Evolutionary conservation across 495 filamentous ascomycete species (phyloP).

Genomic region (Neurospora africana): DNA sequence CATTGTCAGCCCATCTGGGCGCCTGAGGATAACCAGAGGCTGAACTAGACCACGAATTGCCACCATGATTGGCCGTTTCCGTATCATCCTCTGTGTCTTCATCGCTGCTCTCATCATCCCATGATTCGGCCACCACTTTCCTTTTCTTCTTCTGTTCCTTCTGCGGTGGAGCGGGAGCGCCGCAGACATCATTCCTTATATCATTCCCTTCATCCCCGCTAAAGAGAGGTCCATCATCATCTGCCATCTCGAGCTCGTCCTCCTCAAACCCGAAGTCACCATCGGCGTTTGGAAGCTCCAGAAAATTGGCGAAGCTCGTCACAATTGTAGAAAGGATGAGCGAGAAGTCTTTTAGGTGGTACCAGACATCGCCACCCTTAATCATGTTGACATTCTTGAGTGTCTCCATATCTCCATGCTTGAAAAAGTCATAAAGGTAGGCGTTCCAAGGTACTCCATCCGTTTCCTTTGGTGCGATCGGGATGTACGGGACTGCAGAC

Average conservation of each 20-base stretch:
- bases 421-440: constrained; percentile 67
- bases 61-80: constrained; percentile 7
- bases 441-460: constrained; percentile 47
- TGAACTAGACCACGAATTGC: neutral
- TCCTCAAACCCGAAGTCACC: constrained; percentile 5
- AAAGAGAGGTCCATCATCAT: constrained; percentile 30
- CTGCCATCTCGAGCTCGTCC: constrained; percentile 19
- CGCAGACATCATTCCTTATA: neutral
- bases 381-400: constrained; percentile 51
- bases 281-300: constrained; percentile 25
- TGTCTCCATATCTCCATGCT: constrained; percentile 48
- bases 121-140: constrained; percentile 20
- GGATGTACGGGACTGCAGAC: constrained; percentile 56
- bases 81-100: constrained; percentile 6
- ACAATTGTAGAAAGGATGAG: constrained; percentile 57
- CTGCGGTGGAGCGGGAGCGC: neutral
- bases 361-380: constrained; percentile 56
- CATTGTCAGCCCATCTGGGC: constrained; percentile 5
- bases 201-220: constrained; percentile 4
- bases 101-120: constrained; percentile 13
- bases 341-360: constrained; percentile 57
- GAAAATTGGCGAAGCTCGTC: constrained; percentile 42
- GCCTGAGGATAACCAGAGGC: neutral
- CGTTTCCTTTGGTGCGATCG: constrained; percentile 42
- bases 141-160: constrained; percentile 3